phyloP scores from a whole-genome alignment of 768 basidiomycete species.

The Infundibulicybe gibba region DNA sequence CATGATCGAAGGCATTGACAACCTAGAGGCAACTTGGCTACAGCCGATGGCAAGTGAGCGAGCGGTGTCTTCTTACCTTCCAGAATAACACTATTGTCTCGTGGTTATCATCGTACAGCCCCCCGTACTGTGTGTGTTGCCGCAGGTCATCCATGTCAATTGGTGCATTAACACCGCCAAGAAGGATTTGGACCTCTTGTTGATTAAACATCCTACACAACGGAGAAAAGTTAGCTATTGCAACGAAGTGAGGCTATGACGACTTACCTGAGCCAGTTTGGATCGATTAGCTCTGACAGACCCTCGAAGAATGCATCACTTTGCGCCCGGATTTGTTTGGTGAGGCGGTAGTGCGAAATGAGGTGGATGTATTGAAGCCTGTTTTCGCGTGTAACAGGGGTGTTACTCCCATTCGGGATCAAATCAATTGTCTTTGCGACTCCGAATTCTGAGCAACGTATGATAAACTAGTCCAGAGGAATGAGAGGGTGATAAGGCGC shows the following conservation, averaged over 20 bases:
- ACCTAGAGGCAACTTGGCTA: slow-evolving; percentile 42
- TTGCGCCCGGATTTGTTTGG: slow-evolving; percentile 83
- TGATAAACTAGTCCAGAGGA: not conserved
- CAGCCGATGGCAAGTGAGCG: not conserved
- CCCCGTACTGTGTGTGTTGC: slow-evolving; percentile 77
- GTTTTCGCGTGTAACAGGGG: slow-evolving; percentile 87
- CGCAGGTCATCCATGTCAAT: slow-evolving; percentile 84
- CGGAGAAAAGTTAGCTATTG: not conserved
- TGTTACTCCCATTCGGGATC: slow-evolving; percentile 75
- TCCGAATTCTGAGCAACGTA: slow-evolving; percentile 67
- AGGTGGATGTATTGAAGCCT: slow-evolving; percentile 86
- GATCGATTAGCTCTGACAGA: slow-evolving; percentile 87
- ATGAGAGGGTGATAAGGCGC: slow-evolving; percentile 12
- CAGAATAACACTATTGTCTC: slow-evolving; percentile 78
- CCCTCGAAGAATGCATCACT: slow-evolving; percentile 90
- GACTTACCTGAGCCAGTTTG: slow-evolving; percentile 75
- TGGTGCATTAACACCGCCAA: slow-evolving; percentile 84
- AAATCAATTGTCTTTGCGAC: slow-evolving; percentile 73
- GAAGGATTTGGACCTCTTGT: slow-evolving; percentile 86
- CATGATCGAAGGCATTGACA: slow-evolving; percentile 73
- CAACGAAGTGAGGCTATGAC: not conserved
- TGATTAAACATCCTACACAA: slow-evolving; percentile 89
- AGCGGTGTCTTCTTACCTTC: slow-evolving; percentile 46
- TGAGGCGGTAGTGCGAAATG: slow-evolving; percentile 85
- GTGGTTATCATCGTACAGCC: slow-evolving; percentile 68